Percentiles rank a stretch among this genome's conserved stretches.
Conservation (phyloP, 371 early-diverging fungal species). For the Mortierella sp. region DNA sequence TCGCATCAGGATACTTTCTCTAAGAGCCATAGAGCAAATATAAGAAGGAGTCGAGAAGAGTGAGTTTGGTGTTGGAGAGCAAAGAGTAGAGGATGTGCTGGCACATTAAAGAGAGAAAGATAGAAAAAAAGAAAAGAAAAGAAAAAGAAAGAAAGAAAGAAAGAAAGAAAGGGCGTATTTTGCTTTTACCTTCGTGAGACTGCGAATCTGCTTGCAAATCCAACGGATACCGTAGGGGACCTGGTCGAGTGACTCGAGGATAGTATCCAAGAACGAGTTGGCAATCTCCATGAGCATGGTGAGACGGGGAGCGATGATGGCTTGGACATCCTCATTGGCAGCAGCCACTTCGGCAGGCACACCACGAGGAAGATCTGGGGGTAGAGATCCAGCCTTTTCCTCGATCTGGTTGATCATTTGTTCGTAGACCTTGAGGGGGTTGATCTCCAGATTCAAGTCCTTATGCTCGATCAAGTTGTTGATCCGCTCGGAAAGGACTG, state of each 20-base stretch:
- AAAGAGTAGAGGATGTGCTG: neutral
- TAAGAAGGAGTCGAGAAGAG: neutral
- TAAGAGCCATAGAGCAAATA: slow-evolving; percentile 26
- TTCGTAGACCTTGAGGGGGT: slow-evolving; percentile 91
- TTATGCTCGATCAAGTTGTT: slow-evolving; percentile 78
- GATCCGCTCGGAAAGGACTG: slow-evolving; percentile 85
- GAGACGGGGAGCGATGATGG: slow-evolving; percentile 85
- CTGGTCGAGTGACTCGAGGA: slow-evolving; percentile 79
- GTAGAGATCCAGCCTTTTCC: slow-evolving; percentile 66
- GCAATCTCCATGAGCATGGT: slow-evolving; percentile 88
- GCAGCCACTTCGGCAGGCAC: slow-evolving; percentile 85
- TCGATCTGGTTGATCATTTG: slow-evolving; percentile 85
- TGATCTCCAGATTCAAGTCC: slow-evolving; percentile 88
- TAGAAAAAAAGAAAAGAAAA: neutral
- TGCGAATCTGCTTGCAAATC: slow-evolving; percentile 97
- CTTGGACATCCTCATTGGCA: slow-evolving; percentile 80
- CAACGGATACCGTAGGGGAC: slow-evolving; percentile 98
- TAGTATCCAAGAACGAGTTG: slow-evolving; percentile 83
- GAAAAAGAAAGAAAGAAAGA: slow-evolving; percentile 3
- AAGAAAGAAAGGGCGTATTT: neutral
- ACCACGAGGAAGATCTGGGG: slow-evolving; percentile 72
- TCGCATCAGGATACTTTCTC: slow-evolving; percentile 89
- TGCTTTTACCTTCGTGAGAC: slow-evolving; percentile 80
- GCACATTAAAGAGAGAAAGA: neutral
- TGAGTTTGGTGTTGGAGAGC: neutral